Conservation (phyloP, 2,329 filamentous ascomycete genomes). For the Xylariaceae sp. region DNA sequence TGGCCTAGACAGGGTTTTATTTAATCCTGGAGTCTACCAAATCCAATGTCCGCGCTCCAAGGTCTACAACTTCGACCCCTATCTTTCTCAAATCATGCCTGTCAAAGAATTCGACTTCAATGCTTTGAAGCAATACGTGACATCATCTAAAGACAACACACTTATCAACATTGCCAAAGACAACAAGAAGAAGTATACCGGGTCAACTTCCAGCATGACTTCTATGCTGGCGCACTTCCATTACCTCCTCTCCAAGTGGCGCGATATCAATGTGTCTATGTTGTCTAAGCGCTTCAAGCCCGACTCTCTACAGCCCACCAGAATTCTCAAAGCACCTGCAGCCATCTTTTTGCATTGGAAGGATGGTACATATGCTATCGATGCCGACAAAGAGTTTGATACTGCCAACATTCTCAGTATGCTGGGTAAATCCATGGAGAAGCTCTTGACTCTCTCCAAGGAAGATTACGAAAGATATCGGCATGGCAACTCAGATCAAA, state of each 20-base stretch:
- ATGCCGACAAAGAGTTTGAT: slow-evolving; percentile 91
- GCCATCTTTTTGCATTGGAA: slow-evolving; percentile 79
- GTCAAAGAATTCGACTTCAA: slow-evolving; percentile 88
- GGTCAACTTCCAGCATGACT: slow-evolving; percentile 97
- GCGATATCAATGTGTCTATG: slow-evolving; percentile 60
- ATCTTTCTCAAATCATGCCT: slow-evolving; percentile 89
- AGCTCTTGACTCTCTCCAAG: slow-evolving; percentile 77
- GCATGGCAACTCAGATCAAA: slow-evolving; percentile 58
- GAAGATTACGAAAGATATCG: slow-evolving; percentile 84
- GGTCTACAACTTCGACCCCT: slow-evolving; percentile 96
- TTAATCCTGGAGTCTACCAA: slow-evolving; percentile 89
- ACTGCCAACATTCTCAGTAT: slow-evolving; percentile 80
- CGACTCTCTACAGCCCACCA: slow-evolving; percentile 63
- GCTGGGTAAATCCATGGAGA: slow-evolving; percentile 94
- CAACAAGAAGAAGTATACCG: slow-evolving; percentile 73
- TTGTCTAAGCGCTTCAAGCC: slow-evolving; percentile 63
- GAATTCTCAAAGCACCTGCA: slow-evolving; percentile 64
- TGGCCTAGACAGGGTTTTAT: slow-evolving; percentile 82
- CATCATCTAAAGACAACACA: slow-evolving; percentile 75
- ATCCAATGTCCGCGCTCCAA: slow-evolving; percentile 81
- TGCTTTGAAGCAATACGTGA: slow-evolving; percentile 79
- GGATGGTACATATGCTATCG: slow-evolving; percentile 86
- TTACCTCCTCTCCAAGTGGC: slow-evolving; percentile 80
- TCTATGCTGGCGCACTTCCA: slow-evolving; percentile 84
- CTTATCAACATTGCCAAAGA: slow-evolving; percentile 64